Conservation (phyloP, 352 stramenopile species). For the Globisporangium polare region DNA sequence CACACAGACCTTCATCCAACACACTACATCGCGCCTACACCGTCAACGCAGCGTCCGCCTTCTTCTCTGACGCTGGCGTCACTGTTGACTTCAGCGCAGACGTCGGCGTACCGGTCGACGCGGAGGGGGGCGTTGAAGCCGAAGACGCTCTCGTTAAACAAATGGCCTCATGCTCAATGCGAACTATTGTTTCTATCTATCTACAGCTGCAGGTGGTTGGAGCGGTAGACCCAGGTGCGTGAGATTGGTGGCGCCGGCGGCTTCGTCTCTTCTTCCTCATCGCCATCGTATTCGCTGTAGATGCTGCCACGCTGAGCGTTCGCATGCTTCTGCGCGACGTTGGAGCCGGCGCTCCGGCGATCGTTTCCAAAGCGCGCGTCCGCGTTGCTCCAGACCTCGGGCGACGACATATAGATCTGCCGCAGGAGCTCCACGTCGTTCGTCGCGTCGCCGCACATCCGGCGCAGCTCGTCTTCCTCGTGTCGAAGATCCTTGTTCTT, state of each 20-base stretch:
- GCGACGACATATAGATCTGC: slow-evolving; percentile 38
- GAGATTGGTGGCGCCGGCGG: not conserved
- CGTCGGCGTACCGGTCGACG: not conserved
- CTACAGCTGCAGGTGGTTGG: slow-evolving; percentile 9
- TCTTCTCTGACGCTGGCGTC: not conserved
- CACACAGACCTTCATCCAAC: not conserved
- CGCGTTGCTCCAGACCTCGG: slow-evolving; percentile 5
- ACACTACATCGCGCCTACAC: not conserved
- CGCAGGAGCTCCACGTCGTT: slow-evolving; percentile 40
- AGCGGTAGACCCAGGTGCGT: slow-evolving; percentile 3
- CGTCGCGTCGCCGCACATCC: slow-evolving; percentile 34
- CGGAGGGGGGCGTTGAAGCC: not conserved
- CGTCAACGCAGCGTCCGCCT: not conserved
- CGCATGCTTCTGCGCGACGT: not conserved
- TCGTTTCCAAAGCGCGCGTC: not conserved
- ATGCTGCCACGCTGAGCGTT: not conserved
- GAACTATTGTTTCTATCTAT: not conserved
- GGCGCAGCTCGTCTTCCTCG: slow-evolving; percentile 32
- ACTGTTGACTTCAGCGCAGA: not conserved
- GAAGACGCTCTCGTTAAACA: not conserved
- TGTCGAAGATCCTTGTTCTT: slow-evolving; percentile 18
- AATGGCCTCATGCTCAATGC: not conserved
- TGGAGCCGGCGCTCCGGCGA: not conserved
- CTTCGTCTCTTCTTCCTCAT: slow-evolving; percentile 7
- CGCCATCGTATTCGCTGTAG: not conserved